Percentiles rank a stretch among this genome's conserved stretches.
Evolutionary conservation across 345 rosid species (phyloP).

Genomic region (Diplotaxis tenuifolia): DNA sequence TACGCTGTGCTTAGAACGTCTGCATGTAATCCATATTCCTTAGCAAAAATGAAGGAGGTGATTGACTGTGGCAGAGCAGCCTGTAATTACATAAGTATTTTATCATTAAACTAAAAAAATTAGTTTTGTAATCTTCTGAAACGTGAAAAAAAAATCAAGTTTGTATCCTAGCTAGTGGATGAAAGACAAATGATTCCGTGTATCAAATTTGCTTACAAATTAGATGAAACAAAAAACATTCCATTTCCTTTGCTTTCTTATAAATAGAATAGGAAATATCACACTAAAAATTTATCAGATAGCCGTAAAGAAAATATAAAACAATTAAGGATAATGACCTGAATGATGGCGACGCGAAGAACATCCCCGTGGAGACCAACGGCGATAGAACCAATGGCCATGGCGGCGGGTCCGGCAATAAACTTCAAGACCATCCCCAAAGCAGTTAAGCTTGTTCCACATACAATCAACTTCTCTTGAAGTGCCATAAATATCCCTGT

Average conservation of each 20-base stretch:
- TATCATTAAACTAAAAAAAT: neutral
- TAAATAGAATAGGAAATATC: neutral
- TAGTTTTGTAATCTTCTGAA: neutral
- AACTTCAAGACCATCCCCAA: slow-evolving; percentile 65
- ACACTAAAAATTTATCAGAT: neutral
- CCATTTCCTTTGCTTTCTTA: neutral
- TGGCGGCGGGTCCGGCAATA: slow-evolving; percentile 70
- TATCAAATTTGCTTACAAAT: neutral
- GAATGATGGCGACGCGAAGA: slow-evolving; percentile 67
- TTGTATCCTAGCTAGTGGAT: slow-evolving; percentile 1
- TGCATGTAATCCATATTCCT: slow-evolving; percentile 75
- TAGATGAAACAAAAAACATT: neutral
- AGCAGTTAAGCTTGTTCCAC: slow-evolving; percentile 54
- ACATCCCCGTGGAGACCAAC: slow-evolving; percentile 68
- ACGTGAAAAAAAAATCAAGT: neutral
- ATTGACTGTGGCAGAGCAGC: slow-evolving; percentile 82
- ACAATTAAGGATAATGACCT: slow-evolving; percentile 40
- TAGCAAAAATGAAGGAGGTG: slow-evolving; percentile 69
- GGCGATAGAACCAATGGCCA: slow-evolving; percentile 67
- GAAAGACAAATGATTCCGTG: neutral
- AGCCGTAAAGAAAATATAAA: neutral
- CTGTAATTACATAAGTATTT: slow-evolving; percentile 35
- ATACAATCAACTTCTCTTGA: slow-evolving; percentile 69
- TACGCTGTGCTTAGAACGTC: slow-evolving; percentile 86
- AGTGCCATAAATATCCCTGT: slow-evolving; percentile 88